Conservation (phyloP, 2,329 filamentous ascomycete genomes). For the Cadophora luteo-olivacea region DNA sequence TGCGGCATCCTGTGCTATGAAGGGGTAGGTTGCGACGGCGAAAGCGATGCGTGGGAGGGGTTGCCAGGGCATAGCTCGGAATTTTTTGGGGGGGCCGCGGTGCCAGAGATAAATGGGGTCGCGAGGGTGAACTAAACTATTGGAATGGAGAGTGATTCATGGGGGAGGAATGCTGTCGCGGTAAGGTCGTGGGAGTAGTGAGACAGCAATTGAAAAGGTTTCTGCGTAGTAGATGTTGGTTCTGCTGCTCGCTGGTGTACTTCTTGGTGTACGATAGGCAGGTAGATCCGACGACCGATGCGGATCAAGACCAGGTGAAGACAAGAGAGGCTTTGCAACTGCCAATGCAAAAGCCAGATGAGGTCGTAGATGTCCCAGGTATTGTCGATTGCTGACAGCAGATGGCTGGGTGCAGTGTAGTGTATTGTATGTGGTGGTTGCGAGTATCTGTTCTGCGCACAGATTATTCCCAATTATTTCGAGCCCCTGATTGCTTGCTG, state of each 20-base stretch:
- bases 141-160: constrained; percentile 30
- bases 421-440: not conserved
- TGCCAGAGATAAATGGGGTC: constrained; percentile 4
- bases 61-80: constrained; percentile 83
- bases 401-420: not conserved
- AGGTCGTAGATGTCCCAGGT: not conserved
- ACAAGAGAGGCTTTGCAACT: not conserved
- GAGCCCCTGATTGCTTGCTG: constrained; percentile 14
- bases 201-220: constrained; percentile 2
- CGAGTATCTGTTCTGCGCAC: constrained; percentile 2
- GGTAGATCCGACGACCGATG: not conserved
- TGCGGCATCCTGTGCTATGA: constrained; percentile 82
- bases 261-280: not conserved
- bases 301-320: not conserved
- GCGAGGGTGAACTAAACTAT: constrained; percentile 17
- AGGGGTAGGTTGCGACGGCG: constrained; percentile 94
- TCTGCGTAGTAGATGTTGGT: not conserved
- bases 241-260: not conserved
- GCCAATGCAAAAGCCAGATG: constrained; percentile 6
- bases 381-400: not conserved
- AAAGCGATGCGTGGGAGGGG: constrained; percentile 97
- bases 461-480: constrained; percentile 14
- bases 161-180: constrained; percentile 20
- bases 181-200: not conserved
- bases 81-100: not conserved